phyloP scores from a whole-genome alignment of 1,139 yeast species.

The Pichia sp. region DNA sequence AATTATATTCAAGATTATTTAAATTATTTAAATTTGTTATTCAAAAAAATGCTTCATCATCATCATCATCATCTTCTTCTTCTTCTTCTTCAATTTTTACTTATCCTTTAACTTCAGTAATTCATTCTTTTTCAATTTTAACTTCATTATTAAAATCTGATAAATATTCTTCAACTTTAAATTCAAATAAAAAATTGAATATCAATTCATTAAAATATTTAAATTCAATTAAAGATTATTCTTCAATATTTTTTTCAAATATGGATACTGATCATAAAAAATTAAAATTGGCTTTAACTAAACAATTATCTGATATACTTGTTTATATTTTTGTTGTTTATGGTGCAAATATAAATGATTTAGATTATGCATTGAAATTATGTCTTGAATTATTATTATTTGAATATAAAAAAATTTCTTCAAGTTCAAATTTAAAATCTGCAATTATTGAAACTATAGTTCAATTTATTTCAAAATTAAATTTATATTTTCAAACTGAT shows the following conservation, averaged over 20 bases:
- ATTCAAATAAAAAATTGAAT: conserved; percentile 20
- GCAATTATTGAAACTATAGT: conserved; percentile 27
- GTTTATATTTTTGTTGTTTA: conserved; percentile 27
- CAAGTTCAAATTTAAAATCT: conserved; percentile 17
- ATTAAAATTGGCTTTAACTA: conserved; percentile 26
- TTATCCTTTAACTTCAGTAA: conserved; percentile 27
- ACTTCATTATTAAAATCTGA: conserved; percentile 28
- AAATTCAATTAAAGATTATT: conserved; percentile 17
- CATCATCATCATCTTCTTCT: not conserved
- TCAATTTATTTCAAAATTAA: conserved; percentile 27
- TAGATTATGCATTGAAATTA: conserved; percentile 22
- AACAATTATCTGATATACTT: conserved; percentile 27
- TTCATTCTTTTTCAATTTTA: conserved; percentile 26
- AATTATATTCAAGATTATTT: conserved; percentile 25
- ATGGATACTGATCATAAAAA: conserved; percentile 27
- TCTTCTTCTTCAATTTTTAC: conserved; percentile 18
- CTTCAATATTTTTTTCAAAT: conserved; percentile 15
- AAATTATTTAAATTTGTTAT: conserved; percentile 25
- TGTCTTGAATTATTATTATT: conserved; percentile 20
- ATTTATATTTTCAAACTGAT: conserved; percentile 27
- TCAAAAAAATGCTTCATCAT: conserved; percentile 13
- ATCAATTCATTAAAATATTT: conserved; percentile 20
- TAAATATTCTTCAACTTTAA: conserved; percentile 21
- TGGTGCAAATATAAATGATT: conserved; percentile 24
- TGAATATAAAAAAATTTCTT: conserved; percentile 19